Base-by-base conservation (phyloP, 1,284 basidiomycete species). In the Cystobasidium sp. region DNA sequence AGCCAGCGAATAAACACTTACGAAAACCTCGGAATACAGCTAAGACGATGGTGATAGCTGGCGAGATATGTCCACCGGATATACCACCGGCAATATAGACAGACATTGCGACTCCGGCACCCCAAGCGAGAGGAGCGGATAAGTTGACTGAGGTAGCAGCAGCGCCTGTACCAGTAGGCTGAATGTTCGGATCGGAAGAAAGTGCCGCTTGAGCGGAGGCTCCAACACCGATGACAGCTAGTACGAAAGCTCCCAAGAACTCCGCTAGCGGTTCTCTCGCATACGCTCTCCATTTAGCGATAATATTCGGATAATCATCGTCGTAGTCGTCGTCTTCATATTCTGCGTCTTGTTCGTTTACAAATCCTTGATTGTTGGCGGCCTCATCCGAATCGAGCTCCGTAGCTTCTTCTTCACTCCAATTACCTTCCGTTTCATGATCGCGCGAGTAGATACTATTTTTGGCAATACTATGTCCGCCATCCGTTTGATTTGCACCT, bases 251-350 rank as follows among this genome's bases (percentile, higher is more conserved):
- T 7, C 73, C 79, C 14, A 80, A 71, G 41, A 80, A 78, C 55
- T 80, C 79, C 22, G 79, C 79, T 20, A 77, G 53, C n/a, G 78
- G 78, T 58, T 80, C 79, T 6, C 79, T 58, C 6, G 78, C 51
- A 3, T 67, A 74, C 31, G 69, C 76, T 4, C 79, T 71, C 8
- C 77, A 31, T 9, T 72, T 75, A 5, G 72, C 72, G 6, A 74
- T 41, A 41, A 63, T 43, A 56, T 74, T 74, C 10, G 72, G 72
- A 24, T 55, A 67, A 6, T 52, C 68, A 41, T 73, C 64, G 18
- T 68, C 72, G 16, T 58, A 31, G 1, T 74, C 63, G 41, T 67
- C 46, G 24, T 41, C 41, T 16, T 59, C 63, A 3, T 61, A n/a
- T 3, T 70, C 58, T 16, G 8, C 47, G 18, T 52, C 20, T 10